Evolutionary conservation across 1,139 yeast species (phyloP).

Genomic region (Eremothecium sinecaudum): DNA sequence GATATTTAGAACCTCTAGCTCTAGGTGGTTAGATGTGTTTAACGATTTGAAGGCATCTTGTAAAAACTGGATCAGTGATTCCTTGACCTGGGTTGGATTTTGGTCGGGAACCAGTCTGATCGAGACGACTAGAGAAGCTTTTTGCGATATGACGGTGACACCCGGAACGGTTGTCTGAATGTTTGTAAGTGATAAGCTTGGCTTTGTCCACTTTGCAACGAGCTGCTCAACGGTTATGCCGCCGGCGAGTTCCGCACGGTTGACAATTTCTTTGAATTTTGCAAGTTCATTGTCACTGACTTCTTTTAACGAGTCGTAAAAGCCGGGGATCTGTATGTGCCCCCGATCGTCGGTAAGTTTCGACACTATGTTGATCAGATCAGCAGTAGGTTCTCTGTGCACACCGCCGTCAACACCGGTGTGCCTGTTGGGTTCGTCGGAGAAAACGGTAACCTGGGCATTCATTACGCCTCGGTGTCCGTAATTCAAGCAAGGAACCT

Average conservation of each 20-base stretch:
- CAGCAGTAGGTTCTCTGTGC: slow-evolving; percentile 80
- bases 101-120: slow-evolving; percentile 88
- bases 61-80: slow-evolving; percentile 41
- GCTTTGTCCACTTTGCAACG: slow-evolving; percentile 83
- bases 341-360: slow-evolving; percentile 51
- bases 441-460: slow-evolving; percentile 58
- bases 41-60: slow-evolving; percentile 38
- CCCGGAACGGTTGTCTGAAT: slow-evolving; percentile 84
- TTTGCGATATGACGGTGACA: slow-evolving; percentile 78
- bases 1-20: slow-evolving; percentile 58
- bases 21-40: slow-evolving; percentile 50
- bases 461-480: slow-evolving; percentile 89
- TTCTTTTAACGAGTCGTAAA: slow-evolving; percentile 56
- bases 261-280: slow-evolving; percentile 53
- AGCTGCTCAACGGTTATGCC: slow-evolving; percentile 40
- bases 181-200: slow-evolving; percentile 84
- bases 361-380: slow-evolving; percentile 62
- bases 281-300: slow-evolving; percentile 47
- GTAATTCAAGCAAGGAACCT: slow-evolving; percentile 82
- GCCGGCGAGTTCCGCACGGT: slow-evolving; percentile 33
- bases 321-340: slow-evolving; percentile 56
- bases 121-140: slow-evolving; percentile 67
- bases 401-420: slow-evolving; percentile 97
- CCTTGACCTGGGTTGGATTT: slow-evolving; percentile 49
- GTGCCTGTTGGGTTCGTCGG: slow-evolving; percentile 80